Conservation (phyloP, 2,329 filamentous ascomycete species). For the Colletotrichum gigasporum region DNA sequence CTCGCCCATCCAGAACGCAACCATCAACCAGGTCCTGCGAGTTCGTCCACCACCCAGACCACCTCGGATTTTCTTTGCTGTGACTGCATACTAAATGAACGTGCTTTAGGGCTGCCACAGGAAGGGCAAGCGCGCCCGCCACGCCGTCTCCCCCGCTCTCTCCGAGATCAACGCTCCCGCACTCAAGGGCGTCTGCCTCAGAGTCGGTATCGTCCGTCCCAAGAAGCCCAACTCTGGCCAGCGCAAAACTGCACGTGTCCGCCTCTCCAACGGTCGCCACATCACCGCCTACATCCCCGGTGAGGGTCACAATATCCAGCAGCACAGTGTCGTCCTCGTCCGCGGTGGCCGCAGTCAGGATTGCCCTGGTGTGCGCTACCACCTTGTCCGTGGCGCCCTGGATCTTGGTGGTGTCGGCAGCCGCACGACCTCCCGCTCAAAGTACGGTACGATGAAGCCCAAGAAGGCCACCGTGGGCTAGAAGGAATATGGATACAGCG, state of each 20-base stretch:
- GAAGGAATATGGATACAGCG: neutral
- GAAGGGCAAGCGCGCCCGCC: constrained; percentile 77
- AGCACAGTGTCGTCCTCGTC: constrained; percentile 98
- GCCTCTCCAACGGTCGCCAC: constrained; percentile 85
- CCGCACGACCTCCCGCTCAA: constrained; percentile 85
- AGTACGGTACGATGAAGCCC: constrained; percentile 99
- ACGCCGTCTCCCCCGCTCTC: constrained; percentile 88
- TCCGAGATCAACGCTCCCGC: constrained; percentile 74
- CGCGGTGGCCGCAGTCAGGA: constrained; percentile 92
- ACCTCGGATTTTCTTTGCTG: no score
- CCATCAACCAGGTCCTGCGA: constrained; percentile 77
- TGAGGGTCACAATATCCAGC: constrained; percentile 98
- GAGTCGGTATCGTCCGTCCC: constrained; percentile 91
- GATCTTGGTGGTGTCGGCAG: constrained; percentile 94
- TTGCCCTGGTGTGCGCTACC: constrained; percentile 98
- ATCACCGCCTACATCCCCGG: constrained; percentile 96
- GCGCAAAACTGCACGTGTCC: constrained; percentile 92
- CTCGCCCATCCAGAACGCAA: constrained; percentile 66
- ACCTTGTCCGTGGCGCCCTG: constrained; percentile 88
- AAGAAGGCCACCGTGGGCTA: constrained; percentile 76
- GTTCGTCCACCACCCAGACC: constrained; percentile 42
- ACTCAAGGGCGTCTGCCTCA: constrained; percentile 95
- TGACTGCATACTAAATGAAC: neutral
- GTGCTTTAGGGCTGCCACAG: constrained; percentile 74
- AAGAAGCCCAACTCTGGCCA: constrained; percentile 99